phyloP scores from a whole-genome alignment of 2,329 filamentous ascomycete genomes.

The Aureobasidium namibiae region DNA sequence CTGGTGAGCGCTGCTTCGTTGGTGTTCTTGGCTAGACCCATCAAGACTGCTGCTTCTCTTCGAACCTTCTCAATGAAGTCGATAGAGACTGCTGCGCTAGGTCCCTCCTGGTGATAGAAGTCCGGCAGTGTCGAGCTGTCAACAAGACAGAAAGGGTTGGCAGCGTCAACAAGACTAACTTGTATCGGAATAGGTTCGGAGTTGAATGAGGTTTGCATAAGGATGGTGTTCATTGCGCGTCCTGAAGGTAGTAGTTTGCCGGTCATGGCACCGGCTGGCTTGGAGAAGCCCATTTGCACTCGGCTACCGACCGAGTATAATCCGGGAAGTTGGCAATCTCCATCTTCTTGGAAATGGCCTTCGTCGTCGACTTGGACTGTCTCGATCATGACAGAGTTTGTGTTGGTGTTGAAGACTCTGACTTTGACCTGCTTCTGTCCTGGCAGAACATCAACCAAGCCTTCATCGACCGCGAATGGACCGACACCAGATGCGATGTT shows the following conservation, averaged over 20 bases:
- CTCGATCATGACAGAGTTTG: conserved; percentile 18
- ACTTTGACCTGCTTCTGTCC: conserved; percentile 18
- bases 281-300: conserved; percentile 17
- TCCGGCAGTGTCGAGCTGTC: conserved; percentile 15
- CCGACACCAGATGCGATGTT: conserved; percentile 21
- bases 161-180: conserved; percentile 18
- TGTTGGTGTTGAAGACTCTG: conserved; percentile 20
- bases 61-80: conserved; percentile 17
- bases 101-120: conserved; percentile 4
- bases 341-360: conserved; percentile 21
- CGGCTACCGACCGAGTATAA: conserved; percentile 15
- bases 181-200: conserved; percentile 16
- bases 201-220: neutral
- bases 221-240: conserved; percentile 14
- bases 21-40: conserved; percentile 17
- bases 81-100: conserved; percentile 14
- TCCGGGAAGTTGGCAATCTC: conserved; percentile 17
- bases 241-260: conserved; percentile 18
- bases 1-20: conserved; percentile 19
- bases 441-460: conserved; percentile 15
- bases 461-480: conserved; percentile 21
- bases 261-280: conserved; percentile 19
- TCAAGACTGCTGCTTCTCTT: conserved; percentile 17
- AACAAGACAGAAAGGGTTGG: conserved; percentile 19
- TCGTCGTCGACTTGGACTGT: conserved; percentile 19